phyloP scores from a whole-genome alignment of 148 eudicot species.

The Heliosperma pusillum region DNA sequence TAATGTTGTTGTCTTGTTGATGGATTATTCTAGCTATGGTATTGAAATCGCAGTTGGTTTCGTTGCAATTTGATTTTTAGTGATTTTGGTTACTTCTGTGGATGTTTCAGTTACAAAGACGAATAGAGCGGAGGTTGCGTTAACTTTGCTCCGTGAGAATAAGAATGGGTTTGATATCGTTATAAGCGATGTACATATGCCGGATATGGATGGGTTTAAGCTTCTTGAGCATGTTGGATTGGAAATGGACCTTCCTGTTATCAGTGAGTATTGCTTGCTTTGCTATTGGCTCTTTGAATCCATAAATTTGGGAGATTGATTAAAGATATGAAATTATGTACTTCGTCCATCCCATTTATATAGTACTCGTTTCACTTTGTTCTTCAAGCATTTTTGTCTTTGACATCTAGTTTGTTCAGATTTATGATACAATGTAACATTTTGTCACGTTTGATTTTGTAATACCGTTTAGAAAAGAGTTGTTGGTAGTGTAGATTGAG shows the following conservation, averaged over 20 bases:
- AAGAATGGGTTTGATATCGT: conserved; percentile 75
- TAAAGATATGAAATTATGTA: neutral
- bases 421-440: no score
- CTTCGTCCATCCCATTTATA: no score
- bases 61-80: neutral
- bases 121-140: conserved; percentile 76
- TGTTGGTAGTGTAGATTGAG: neutral
- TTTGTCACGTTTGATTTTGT: no score
- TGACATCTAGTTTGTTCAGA: neutral
- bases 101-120: conserved; percentile 69
- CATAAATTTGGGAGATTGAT: neutral
- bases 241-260: conserved; percentile 93
- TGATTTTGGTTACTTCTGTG: conserved; percentile 5
- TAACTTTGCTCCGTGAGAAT: conserved; percentile 53
- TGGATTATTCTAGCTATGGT: neutral
- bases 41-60: neutral
- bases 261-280: conserved; percentile 49
- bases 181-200: conserved; percentile 94
- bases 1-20: neutral
- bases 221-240: conserved; percentile 81
- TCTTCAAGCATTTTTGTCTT: neutral
- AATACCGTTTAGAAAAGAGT: neutral
- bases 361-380: neutral
- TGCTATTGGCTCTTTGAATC: conserved; percentile 2
- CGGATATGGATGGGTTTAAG: conserved; percentile 94